Evolutionary conservation across 208 protist genomes (phyloP), one percentile per base, ranked within the genome.

Genomic region (Vickermania ingenoplastis): DNA sequence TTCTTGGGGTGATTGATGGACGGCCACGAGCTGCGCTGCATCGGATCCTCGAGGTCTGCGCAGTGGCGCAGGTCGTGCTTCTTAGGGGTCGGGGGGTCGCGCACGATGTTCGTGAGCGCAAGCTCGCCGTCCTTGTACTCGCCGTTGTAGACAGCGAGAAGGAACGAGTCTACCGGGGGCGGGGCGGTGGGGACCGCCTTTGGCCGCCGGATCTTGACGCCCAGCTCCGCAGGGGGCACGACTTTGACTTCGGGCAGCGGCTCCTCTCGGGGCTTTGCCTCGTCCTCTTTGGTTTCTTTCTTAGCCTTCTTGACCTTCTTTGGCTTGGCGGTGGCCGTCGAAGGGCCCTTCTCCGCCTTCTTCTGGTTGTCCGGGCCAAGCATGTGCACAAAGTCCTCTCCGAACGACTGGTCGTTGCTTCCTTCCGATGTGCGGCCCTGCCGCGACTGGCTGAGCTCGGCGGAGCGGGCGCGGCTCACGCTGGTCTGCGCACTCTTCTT

Each of bases 61-160:
- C 26, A 0, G 24, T 14, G 0, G 4, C 45, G 3, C 23, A n/a
- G 30, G 22, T 29, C 4, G 57, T 21, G 11, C 24, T 22, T 61
- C 3, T 26, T 53, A 22, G 58, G 58, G n/a, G 31, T 51, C 1
- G 61, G 31, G 1, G 78, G 78, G 41, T 77, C 75, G 17, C 75
- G 71, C 41, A 79, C 72, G 61, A 86, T 81, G 55, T 72, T 65
- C 52, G 64, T 68, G 66, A 76, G 61, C 27, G 75, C 48, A 5
- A 68, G 70, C 55, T 86, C 75, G 14, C 63, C 70, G 14, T 79
- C 67, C 31, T 69, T 64, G 48, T 61, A 71, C 51, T 77, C 72
- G 25, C 79, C 79, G 21, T 71, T 67, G 75, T 80, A 82, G 24
- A 71, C 49, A 0, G 64, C 71, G 11, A 75, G 31, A n/a, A 78